Percentiles rank a stretch among this genome's conserved stretches.
These are phyloP conservation scores for Limtongia smithiae DNA, from an alignment of 805 yeast genomes.

Conservation along the genomic window DNA sequence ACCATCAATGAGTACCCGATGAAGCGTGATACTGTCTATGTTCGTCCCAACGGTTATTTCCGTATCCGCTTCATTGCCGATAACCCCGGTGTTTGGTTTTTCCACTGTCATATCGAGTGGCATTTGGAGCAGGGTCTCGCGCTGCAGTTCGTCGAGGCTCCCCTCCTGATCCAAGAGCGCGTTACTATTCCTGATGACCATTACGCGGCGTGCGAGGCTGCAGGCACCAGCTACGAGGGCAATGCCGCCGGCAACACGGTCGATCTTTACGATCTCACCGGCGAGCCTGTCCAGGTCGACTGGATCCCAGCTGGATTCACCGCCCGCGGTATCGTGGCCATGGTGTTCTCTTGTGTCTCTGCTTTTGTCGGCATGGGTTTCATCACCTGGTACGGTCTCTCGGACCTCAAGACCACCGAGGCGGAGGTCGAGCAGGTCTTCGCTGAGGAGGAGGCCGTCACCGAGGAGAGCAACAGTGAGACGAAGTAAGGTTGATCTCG, in stretches of 20 bases:
- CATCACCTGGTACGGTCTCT: constrained; percentile 79
- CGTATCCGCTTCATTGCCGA: constrained; percentile 84
- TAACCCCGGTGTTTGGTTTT: constrained; percentile 97
- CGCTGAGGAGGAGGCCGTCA: constrained; percentile 40
- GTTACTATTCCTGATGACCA: constrained; percentile 64
- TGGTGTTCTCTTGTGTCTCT: constrained; percentile 83
- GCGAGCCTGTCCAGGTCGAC: constrained; percentile 64
- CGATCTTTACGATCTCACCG: constrained; percentile 61
- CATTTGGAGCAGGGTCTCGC: constrained; percentile 95
- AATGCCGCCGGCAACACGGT: constrained; percentile 84
- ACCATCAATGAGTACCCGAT: constrained; percentile 71
- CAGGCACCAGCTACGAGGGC: constrained; percentile 56
- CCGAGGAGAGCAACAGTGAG: constrained; percentile 58
- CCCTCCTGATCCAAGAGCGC: constrained; percentile 50
- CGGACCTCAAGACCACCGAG: constrained; percentile 72
- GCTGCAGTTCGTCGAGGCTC: constrained; percentile 76
- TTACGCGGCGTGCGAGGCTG: constrained; percentile 52
- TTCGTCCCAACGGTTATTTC: constrained; percentile 78
- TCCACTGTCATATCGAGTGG: constrained; percentile 99
- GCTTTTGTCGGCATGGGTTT: constrained; percentile 78
- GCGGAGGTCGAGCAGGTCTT: constrained; percentile 54
- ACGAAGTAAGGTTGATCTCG: constrained; percentile 3
- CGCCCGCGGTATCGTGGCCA: constrained; percentile 89
- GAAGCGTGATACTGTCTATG: constrained; percentile 77
- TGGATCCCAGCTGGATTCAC: constrained; percentile 85